phyloP scores from a whole-genome alignment of 1,284 basidiomycete species.

The Jaminaea rosea region DNA sequence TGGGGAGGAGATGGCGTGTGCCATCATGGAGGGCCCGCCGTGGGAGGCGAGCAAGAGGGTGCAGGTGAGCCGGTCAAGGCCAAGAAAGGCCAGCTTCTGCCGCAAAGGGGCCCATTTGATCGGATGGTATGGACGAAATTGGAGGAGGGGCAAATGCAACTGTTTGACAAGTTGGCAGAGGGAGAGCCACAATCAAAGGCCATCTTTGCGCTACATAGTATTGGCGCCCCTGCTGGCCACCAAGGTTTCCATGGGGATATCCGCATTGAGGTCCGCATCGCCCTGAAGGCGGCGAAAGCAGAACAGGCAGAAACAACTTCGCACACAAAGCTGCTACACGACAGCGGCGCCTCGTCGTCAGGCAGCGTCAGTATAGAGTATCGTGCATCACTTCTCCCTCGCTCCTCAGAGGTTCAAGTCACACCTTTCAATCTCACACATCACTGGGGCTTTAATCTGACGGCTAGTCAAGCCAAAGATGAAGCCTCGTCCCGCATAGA shows the following conservation, averaged over 20 bases:
- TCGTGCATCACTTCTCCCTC: constrained; percentile 22
- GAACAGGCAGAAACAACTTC: too few species aligned
- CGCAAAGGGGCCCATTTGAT: constrained; percentile 38
- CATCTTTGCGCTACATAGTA: too few species aligned
- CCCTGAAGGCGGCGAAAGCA: too few species aligned
- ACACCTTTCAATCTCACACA: constrained; percentile 44
- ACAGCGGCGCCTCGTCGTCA: too few species aligned
- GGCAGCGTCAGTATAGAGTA: constrained; percentile 31
- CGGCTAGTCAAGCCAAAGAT: not conserved
- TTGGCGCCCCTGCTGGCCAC: constrained; percentile 27
- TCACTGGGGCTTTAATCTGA: constrained; percentile 43
- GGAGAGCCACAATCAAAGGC: too few species aligned
- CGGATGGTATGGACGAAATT: constrained; percentile 25
- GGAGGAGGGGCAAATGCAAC: too few species aligned
- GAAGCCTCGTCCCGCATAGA: constrained; percentile 13
- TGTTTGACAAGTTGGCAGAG: too few species aligned
- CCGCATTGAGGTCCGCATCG: constrained; percentile 29
- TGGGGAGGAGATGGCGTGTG: constrained; percentile 22
- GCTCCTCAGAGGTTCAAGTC: too few species aligned
- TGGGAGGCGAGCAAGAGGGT: constrained; percentile 11
- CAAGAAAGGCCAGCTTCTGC: not conserved
- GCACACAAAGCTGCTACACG: too few species aligned
- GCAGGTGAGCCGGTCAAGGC: not conserved
- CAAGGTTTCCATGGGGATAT: constrained; percentile 34
- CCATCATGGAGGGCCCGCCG: constrained; percentile 36